Evolutionary conservation across 805 yeast species (phyloP).

Genomic region (Starmerella vaccinii): DNA sequence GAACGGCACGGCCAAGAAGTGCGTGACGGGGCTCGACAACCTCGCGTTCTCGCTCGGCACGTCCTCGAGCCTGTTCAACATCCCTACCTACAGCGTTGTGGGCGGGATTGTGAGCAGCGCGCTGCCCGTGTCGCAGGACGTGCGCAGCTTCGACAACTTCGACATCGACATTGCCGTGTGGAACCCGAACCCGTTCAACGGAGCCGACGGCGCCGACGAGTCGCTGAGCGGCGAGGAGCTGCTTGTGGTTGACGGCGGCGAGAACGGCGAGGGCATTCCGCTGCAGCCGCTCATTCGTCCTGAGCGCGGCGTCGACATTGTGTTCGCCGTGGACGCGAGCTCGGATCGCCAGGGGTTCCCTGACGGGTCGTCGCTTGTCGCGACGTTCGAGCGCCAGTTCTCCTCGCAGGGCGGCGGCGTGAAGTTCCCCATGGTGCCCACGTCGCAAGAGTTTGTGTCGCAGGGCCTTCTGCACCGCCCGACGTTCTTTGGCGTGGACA

Average conservation of each 20-base stretch:
- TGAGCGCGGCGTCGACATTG: constrained; percentile 48
- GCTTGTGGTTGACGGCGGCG: constrained; percentile 65
- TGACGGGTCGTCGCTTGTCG: constrained; percentile 30
- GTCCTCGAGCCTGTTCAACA: constrained; percentile 70
- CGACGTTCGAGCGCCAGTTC: constrained; percentile 23
- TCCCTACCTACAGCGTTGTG: constrained; percentile 45
- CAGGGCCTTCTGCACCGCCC: constrained; percentile 42
- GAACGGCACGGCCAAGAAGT: constrained; percentile 26
- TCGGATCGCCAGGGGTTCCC: constrained; percentile 31
- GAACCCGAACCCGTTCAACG: constrained; percentile 60
- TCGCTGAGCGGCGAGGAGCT: constrained; percentile 34
- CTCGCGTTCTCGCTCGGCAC: constrained; percentile 76
- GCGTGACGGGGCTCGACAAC: constrained; percentile 66
- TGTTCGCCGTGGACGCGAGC: constrained; percentile 40
- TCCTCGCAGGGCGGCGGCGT: constrained; percentile 18
- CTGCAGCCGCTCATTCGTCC: constrained; percentile 52
- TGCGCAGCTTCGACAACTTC: constrained; percentile 21
- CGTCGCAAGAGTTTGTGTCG: constrained; percentile 38
- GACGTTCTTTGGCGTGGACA: constrained; percentile 70
- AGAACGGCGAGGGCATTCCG: constrained; percentile 65
- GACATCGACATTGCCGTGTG: constrained; percentile 50
- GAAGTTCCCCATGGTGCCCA: constrained; percentile 20
- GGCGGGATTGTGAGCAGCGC: constrained; percentile 34
- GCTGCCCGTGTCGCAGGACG: constrained; percentile 35
- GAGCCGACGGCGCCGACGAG: background rate